phyloP scores from a whole-genome alignment of 2,329 filamentous ascomycete species.

The Cadophora luteo-olivacea region DNA sequence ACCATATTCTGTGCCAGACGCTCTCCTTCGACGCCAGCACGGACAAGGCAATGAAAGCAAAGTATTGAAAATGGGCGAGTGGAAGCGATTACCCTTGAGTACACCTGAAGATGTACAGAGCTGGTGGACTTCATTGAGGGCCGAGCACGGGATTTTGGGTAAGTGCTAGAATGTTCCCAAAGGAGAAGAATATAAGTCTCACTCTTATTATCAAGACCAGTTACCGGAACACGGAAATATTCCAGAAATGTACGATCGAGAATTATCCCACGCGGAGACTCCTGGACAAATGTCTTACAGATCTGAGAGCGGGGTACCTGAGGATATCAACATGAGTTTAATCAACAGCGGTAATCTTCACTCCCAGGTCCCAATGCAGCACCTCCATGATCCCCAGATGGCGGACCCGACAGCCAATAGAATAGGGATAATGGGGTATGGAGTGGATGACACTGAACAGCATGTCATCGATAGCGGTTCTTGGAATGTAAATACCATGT shows the following conservation, averaged over 20 bases:
- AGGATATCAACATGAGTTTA: background rate
- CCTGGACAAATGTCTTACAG: background rate
- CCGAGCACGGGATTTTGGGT: background rate
- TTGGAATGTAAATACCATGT: background rate
- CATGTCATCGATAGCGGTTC: background rate
- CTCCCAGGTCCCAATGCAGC: background rate
- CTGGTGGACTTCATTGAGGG: slow-evolving; percentile 11
- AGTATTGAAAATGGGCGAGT: slow-evolving; percentile 11
- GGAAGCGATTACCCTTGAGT: slow-evolving; percentile 15
- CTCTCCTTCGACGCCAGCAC: background rate
- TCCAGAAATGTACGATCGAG: background rate
- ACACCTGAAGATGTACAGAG: slow-evolving; percentile 12
- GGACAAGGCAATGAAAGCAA: slow-evolving; percentile 14
- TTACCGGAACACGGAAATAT: background rate
- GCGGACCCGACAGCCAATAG: background rate
- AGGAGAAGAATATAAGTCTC: background rate
- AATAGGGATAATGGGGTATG: background rate
- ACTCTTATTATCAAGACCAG: background rate
- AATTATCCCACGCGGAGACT: background rate
- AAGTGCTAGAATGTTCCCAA: background rate
- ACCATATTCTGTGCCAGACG: background rate
- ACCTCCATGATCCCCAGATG: background rate
- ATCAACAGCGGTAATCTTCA: background rate
- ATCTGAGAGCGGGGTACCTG: background rate
- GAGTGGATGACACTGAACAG: background rate